A percentile compares a stretch with the other conserved stretches of the same genome.
These are phyloP conservation scores for Fusarium nanum DNA, from an alignment of 2,329 filamentous ascomycete species.

Conservation along the genomic window DNA sequence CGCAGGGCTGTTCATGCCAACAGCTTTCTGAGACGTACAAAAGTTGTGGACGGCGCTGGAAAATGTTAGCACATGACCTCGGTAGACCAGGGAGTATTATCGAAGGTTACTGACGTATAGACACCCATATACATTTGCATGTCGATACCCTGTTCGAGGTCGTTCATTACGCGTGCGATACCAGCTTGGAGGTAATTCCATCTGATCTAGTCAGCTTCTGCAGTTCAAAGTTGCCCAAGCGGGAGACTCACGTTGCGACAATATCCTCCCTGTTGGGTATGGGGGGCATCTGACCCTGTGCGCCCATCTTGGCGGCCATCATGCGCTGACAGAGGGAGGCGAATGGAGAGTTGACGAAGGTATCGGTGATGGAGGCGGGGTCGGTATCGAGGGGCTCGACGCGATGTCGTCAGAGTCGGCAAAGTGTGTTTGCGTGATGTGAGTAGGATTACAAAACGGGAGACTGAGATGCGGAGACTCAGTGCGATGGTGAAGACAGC, in stretches of 20 bases:
- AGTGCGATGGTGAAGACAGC: not conserved
- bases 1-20: slow-evolving; percentile 65
- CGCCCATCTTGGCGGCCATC: slow-evolving; percentile 53
- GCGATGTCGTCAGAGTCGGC: slow-evolving; percentile 40
- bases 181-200: slow-evolving; percentile 91
- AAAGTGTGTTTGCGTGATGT: slow-evolving; percentile 1
- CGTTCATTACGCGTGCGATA: slow-evolving; percentile 92
- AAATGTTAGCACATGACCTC: slow-evolving; percentile 51
- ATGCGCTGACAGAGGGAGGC: slow-evolving; percentile 33
- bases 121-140: slow-evolving; percentile 98
- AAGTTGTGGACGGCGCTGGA: slow-evolving; percentile 94
- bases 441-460: not conserved
- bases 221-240: not conserved
- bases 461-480: not conserved
- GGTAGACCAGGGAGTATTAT: not conserved
- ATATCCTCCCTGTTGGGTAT: slow-evolving; percentile 72
- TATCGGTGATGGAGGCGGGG: slow-evolving; percentile 42
- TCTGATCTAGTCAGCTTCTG: slow-evolving; percentile 59
- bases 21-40: slow-evolving; percentile 96
- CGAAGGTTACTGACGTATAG: slow-evolving; percentile 75
- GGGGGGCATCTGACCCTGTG: slow-evolving; percentile 63
- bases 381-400: slow-evolving; percentile 42
- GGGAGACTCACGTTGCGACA: slow-evolving; percentile 58
- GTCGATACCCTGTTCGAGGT: slow-evolving; percentile 91
- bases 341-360: slow-evolving; percentile 33